A percentile compares a stretch with the other conserved stretches of the same genome.
Evolutionary conservation across 371 early-diverging fungal species (phyloP).

Genomic region (Actinomortierella wolfii): DNA sequence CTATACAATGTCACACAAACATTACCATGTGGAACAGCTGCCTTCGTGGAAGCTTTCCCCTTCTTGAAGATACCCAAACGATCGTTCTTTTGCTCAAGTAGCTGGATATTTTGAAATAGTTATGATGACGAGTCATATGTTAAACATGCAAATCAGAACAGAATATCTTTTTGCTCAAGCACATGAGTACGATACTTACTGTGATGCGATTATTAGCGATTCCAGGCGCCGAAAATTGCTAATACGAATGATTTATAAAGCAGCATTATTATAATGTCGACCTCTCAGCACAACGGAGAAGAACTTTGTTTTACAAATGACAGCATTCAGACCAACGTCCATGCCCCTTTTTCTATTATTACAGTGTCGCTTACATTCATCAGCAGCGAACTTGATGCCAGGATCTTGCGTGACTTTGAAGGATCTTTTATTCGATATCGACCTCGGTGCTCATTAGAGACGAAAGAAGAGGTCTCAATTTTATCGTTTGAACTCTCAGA

Average conservation of each 20-base stretch:
- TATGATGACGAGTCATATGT: no score
- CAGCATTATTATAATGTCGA: no score
- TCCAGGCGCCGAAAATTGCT: slow-evolving; percentile 34
- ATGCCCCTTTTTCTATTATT: no score
- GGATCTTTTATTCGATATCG: no score
- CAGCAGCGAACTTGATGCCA: slow-evolving; percentile 25
- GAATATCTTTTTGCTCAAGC: no score
- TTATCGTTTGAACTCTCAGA: no score
- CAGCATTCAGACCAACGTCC: no score
- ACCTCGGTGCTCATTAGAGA: no score
- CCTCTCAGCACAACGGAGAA: no score
- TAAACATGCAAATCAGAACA: no score
- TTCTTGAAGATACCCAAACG: slow-evolving; percentile 35
- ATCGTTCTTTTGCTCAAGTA: slow-evolving; percentile 15
- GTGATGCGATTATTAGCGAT: slow-evolving; percentile 30
- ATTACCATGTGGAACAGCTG: slow-evolving; percentile 13
- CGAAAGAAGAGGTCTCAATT: no score
- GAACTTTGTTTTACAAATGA: no score
- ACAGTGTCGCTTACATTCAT: slow-evolving; percentile 46
- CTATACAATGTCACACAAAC: background rate
- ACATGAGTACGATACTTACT: slow-evolving; percentile 7
- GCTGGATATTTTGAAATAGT: background rate
- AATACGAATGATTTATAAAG: background rate
- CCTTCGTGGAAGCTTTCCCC: slow-evolving; percentile 30
- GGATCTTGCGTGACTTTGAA: slow-evolving; percentile 35